Conservation (phyloP, 768 basidiomycete genomes). For the Tylopilus plumbeoviolaceoides region DNA sequence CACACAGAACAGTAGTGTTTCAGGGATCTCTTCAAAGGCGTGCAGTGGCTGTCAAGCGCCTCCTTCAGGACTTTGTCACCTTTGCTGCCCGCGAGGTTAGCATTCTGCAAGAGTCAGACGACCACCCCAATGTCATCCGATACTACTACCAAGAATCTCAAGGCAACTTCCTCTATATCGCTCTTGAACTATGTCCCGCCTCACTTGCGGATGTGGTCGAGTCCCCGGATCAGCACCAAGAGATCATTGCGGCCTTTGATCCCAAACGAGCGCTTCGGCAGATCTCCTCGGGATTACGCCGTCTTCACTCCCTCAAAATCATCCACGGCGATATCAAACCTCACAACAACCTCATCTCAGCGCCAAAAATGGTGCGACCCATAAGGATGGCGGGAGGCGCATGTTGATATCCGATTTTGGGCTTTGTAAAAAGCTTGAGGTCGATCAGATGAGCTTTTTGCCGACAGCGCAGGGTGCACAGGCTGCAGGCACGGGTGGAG, state of each 20-base stretch:
- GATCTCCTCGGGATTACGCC: slow-evolving; percentile 82
- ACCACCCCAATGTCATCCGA: slow-evolving; percentile 97
- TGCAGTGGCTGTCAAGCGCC: slow-evolving; percentile 96
- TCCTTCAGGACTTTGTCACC: slow-evolving; percentile 93
- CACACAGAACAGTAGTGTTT: slow-evolving; percentile 95
- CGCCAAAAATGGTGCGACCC: slow-evolving; percentile 50
- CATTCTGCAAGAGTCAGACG: slow-evolving; percentile 93
- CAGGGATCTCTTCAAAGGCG: slow-evolving; percentile 92
- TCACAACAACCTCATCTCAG: slow-evolving; percentile 90
- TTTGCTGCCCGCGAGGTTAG: slow-evolving; percentile 91
- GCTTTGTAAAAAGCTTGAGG: slow-evolving; percentile 89
- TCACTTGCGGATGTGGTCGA: slow-evolving; percentile 87
- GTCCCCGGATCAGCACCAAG: slow-evolving; percentile 70
- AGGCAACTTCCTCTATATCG: slow-evolving; percentile 94
- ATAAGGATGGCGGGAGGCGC: slow-evolving; percentile 48
- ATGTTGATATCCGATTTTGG: slow-evolving; percentile 98
- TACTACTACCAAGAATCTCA: slow-evolving; percentile 97
- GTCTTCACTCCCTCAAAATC: slow-evolving; percentile 90
- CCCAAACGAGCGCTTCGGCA: slow-evolving; percentile 85
- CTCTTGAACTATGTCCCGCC: slow-evolving; percentile 90
- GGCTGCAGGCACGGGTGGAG: slow-evolving; percentile 95
- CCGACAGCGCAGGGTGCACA: slow-evolving; percentile 88
- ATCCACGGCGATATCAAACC: slow-evolving; percentile 99
- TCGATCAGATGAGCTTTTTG: slow-evolving; percentile 94
- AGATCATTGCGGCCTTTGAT: slow-evolving; percentile 74